These are phyloP conservation scores for Fusarium pininemorale DNA, from an alignment of 2,329 filamentous ascomycete species.

Conservation along the genomic window DNA sequence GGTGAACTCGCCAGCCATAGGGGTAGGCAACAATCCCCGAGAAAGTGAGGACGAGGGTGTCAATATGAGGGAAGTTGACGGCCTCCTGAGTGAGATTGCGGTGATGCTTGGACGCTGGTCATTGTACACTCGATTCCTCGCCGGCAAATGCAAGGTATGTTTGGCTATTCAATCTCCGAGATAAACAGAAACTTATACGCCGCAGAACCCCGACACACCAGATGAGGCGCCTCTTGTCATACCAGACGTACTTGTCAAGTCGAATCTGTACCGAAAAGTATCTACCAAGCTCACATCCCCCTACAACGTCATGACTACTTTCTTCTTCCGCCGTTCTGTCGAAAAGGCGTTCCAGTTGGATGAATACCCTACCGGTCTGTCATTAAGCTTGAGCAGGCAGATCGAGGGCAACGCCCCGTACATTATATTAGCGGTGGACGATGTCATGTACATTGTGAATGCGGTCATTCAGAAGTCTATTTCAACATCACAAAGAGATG, in stretches of 20 bases:
- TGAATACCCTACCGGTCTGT: conserved; percentile 82
- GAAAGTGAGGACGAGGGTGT: conserved; percentile 89
- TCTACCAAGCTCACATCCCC: conserved; percentile 76
- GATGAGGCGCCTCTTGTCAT: conserved; percentile 68
- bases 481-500: conserved; percentile 82
- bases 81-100: conserved; percentile 84
- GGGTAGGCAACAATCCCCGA: conserved; percentile 62
- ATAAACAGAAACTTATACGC: conserved; percentile 22
- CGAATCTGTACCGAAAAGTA: conserved; percentile 83
- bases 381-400: conserved; percentile 76
- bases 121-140: conserved; percentile 88
- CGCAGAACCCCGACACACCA: conserved; percentile 60
- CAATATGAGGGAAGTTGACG: conserved; percentile 96
- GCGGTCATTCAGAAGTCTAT: conserved; percentile 87
- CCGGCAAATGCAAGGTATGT: conserved; percentile 82
- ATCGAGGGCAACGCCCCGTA: conserved; percentile 84
- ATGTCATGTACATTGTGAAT: conserved; percentile 99
- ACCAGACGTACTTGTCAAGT: conserved; percentile 80
- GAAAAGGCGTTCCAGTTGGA: conserved; percentile 98
- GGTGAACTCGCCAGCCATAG: conserved; percentile 78
- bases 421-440: conserved; percentile 95
- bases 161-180: background rate
- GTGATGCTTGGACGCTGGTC: conserved; percentile 95
- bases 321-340: conserved; percentile 95
- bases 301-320: conserved; percentile 92